Conservation (phyloP, 805 yeast genomes). For the Scheffersomyces lignosus region DNA sequence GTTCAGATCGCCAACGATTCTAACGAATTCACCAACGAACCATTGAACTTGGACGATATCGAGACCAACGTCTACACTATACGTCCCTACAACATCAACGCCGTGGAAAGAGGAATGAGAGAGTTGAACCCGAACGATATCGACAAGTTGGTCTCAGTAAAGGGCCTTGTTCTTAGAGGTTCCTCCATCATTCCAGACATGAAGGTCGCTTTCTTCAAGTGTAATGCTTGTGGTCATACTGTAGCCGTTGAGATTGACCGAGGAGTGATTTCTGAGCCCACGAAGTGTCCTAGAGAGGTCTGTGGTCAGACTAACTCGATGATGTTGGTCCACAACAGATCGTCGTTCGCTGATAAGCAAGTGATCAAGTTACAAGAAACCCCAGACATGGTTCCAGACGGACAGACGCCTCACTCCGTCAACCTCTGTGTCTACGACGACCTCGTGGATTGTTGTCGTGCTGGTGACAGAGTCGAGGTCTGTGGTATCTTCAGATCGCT, state of each 20-base stretch:
- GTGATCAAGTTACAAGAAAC: conserved; percentile 93
- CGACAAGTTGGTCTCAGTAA: conserved; percentile 86
- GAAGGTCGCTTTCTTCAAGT: conserved; percentile 95
- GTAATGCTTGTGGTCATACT: conserved; percentile 93
- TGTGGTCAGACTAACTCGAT: conserved; percentile 85
- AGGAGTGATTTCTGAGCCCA: conserved; percentile 92
- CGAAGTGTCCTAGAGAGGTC: conserved; percentile 84
- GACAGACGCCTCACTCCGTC: conserved; percentile 97
- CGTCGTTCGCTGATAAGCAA: conserved; percentile 93
- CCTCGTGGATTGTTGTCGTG: conserved; percentile 88
- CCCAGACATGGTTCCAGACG: conserved; percentile 95
- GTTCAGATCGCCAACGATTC: conserved; percentile 64
- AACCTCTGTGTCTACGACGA: conserved; percentile 95
- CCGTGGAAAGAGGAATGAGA: conserved; percentile 33
- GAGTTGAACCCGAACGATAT: conserved; percentile 31
- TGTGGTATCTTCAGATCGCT: conserved; percentile 93
- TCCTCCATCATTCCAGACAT: conserved; percentile 95
- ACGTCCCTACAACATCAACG: conserved; percentile 82
- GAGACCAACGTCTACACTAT: conserved; percentile 83
- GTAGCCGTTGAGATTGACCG: conserved; percentile 89
- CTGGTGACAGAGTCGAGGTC: conserved; percentile 95
- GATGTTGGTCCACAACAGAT: conserved; percentile 88
- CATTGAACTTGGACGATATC: conserved; percentile 56
- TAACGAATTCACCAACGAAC: conserved; percentile 24
- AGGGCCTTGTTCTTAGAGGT: conserved; percentile 86